Evolutionary conservation across 2,329 filamentous ascomycete species (phyloP), one percentile per base, ranked within the genome.

Genomic region (Truncatella angustata): DNA sequence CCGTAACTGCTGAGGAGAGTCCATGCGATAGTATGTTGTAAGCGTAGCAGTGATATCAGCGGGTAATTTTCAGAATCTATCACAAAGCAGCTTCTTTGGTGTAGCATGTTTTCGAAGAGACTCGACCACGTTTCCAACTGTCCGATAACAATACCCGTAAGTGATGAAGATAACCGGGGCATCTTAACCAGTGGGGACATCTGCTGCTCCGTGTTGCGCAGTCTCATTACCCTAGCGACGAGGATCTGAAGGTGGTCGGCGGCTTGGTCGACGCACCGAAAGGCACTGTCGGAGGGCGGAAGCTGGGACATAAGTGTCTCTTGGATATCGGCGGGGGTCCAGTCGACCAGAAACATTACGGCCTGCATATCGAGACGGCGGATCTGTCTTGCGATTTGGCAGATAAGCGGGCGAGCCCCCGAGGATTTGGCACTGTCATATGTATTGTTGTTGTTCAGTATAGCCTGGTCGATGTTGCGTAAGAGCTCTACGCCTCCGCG

Each of bases 331-430:
- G 43, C 49, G 23, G 68, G 69, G n/a, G 58, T 64, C 66, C 66
- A 69, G 53, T 68, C 67, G 32, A 66, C 45, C 21, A 71, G 55
- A 58, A 67, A 70, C 16, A 56, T 62, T 7, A 53, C 61, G 14
- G 68, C 66, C 56, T 71, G 68, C 60, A 69, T 63, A 51, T 72
- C 68, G 24, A 69, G 67, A 53, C 68, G 68, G 39, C 58, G 64
- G 46, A 71, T 66, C 53, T 71, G 68, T 42, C 59, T 60, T 44
- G 63, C 63, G 51, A 69, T 54, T 48, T 69, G 66, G 39, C 20
- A 28, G 44, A 68, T 62, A 39, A 69, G 55, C 7, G 54, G 54
- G 34, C 36, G 43, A 51, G 52, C 24, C 3, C 45, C 61, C 6
- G 63, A 60, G n/a, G 34, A n/a, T 16, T 52, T 47, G 20, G 49